Evolutionary conservation across 345 rosid genomes (phyloP), one percentile per base, ranked within the genome.

Genomic region (Syzygium aromaticum): DNA sequence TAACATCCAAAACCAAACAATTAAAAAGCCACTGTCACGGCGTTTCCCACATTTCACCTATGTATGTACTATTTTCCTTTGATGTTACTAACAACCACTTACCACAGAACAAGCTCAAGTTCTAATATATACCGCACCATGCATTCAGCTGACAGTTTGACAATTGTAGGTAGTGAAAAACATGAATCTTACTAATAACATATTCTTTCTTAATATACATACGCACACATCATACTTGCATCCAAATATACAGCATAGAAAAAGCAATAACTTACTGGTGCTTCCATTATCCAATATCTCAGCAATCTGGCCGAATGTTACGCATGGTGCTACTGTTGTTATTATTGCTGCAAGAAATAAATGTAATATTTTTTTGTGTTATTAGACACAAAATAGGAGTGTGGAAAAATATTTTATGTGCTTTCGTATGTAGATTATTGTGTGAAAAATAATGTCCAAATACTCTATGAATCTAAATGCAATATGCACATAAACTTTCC

Each of bases 291-390:
- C 86, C 84, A 84, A 51, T 46, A 15, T 87, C 67, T 87, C 86
- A 84, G 88, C 80, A 52, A 87, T 61, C 84, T 87, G 86, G 30
- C 86, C 64, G 52, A 87, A 84, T 28, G 86, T 87, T 51, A 84
- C 43, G 23, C 84, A 87, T 12, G 86, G 86, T 9, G 88, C 86
- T 59, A 84, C 30, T 27, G 61, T 51, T 56, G 21, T 87, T 87
- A 84, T 40, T 43, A 61, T 84, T n/a, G 84, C 88, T 10, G 38
- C 6, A 56, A 40, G 30, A 82, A 63, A 52, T 12, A 13, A 23
- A 54, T 21, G 2, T 38, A 10, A 28, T 51, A 49, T 22, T 11
- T 85, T 19, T 59, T 28, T 23, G 67, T 27, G 67, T 0, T 27
- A 27, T 11, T 27, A 27, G 30, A 59, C 67, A 17, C 78, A 67